phyloP scores from a whole-genome alignment of 768 basidiomycete genomes.

The Termitomyces sp. region DNA sequence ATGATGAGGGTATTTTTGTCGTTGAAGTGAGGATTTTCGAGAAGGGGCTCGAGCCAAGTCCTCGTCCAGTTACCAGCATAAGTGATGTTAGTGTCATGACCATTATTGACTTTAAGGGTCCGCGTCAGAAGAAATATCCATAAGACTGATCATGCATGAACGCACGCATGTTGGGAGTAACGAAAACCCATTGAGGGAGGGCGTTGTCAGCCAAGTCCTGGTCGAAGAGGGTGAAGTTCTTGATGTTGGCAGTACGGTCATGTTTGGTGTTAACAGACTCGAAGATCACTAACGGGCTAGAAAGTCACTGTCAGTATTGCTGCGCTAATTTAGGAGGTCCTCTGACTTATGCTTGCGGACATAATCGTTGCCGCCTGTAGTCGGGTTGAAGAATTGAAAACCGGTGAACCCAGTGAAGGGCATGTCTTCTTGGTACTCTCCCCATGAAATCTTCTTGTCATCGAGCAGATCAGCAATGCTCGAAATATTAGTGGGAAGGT shows the following conservation, averaged over 20 bases:
- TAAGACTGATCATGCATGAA: slow-evolving; percentile 3
- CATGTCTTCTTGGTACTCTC: slow-evolving; percentile 56
- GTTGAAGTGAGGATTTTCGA: slow-evolving; percentile 49
- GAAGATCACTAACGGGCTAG: slow-evolving; percentile 40
- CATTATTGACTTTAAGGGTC: slow-evolving; percentile 37
- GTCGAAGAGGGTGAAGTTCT: slow-evolving; percentile 63
- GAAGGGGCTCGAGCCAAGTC: slow-evolving; percentile 47
- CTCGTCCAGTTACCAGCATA: slow-evolving; percentile 40
- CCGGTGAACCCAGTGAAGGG: slow-evolving; percentile 43
- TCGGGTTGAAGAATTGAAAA: slow-evolving; percentile 24
- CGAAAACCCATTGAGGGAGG: slow-evolving; percentile 55
- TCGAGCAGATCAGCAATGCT: slow-evolving; percentile 59
- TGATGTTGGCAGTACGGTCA: slow-evolving; percentile 35
- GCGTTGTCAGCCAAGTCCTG: slow-evolving; percentile 44
- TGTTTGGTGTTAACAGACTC: slow-evolving; percentile 42
- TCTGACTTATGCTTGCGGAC: slow-evolving; percentile 26
- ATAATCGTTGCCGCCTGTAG: slow-evolving; percentile 21
- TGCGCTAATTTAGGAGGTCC: neutral
- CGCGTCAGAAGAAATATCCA: neutral
- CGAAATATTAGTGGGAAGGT: slow-evolving; percentile 42
- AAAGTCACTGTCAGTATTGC: neutral
- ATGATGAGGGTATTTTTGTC: slow-evolving; percentile 48
- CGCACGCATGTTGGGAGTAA: slow-evolving; percentile 52
- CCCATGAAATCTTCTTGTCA: slow-evolving; percentile 53
- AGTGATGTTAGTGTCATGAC: slow-evolving; percentile 53